Base-by-base conservation (phyloP, 495 filamentous ascomycete genomes). In the Aspergillus olivimuriae region DNA sequence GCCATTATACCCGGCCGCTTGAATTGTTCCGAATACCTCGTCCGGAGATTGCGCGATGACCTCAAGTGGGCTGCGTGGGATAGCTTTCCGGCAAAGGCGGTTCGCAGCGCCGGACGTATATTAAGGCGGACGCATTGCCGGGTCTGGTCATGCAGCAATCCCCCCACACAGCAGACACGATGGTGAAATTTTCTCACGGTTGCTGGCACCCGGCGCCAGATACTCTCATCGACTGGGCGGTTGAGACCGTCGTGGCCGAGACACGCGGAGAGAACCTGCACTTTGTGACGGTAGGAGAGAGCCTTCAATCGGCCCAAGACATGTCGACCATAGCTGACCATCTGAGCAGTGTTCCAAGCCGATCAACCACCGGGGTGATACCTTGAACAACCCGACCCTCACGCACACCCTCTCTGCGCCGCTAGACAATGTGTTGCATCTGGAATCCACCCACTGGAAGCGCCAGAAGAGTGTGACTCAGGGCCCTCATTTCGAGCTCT, bases 181-280 rank as follows among this genome's bases (percentile, higher is more conserved):
- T 46, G 44, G 44, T 40, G 2, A 46, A 46, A 17, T 39, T 46
- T 19, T 46, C 44, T 4, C 44, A 46, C 44, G 44, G 44, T n/a
- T 46, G 44, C 28, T 46, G 44, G 44, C 44, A 46, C 23, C 44
- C 44, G 12, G 44, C 36, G 23, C 44, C 44, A 16, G 44, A 46
- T n/a, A 46, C 44, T 8, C 35, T 46, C 35, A 46, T 46, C 19
- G 44, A 46, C 35, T 46, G 44, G 44, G 44, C 44, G 1, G 35
- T 46, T 4, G 44, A 46, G 19, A 46, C 44, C 11, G 44, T 46
- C 44, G 23, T 20, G 8, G 44, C 44, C 35, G 44, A 46, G 26
- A 32, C 44, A 15, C 44, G 44, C 35, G 35, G 35, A 7, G 44
- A 46, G 9, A 28, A 15, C 4, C 24, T 46, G 12, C 44, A 46